phyloP scores from a whole-genome alignment of 805 yeast species.

The Brettanomyces bruxellensis region DNA sequence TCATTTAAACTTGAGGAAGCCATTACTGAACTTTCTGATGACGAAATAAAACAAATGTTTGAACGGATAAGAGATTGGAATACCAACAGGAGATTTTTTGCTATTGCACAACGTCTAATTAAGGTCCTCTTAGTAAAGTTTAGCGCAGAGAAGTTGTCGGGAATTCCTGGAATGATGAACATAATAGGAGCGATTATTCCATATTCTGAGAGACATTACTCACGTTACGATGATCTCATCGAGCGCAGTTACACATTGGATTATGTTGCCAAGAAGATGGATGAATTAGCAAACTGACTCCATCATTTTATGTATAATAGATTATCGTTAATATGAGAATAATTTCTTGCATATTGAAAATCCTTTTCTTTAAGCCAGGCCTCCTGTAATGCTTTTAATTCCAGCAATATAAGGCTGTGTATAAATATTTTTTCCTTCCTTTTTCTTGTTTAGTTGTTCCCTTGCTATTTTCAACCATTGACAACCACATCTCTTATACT shows the following conservation, averaged over 20 bases:
- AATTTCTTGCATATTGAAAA: no score
- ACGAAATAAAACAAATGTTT: constrained; percentile 53
- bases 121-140: constrained; percentile 52
- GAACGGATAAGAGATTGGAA: constrained; percentile 91
- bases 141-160: constrained; percentile 46
- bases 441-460: no score
- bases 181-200: constrained; percentile 74
- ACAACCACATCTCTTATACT: no score
- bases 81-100: constrained; percentile 73
- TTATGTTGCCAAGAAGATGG: constrained; percentile 75
- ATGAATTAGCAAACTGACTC: constrained; percentile 9
- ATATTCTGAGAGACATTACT: constrained; percentile 78
- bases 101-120: constrained; percentile 70
- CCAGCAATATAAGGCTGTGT: no score
- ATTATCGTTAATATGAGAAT: no score
- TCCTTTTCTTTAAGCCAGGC: no score
- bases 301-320: no score
- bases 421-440: no score
- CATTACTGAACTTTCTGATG: constrained; percentile 46
- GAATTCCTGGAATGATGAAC: constrained; percentile 58
- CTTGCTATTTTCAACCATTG: no score
- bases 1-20: constrained; percentile 54
- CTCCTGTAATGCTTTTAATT: no score
- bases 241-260: constrained; percentile 85
- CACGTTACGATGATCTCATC: constrained; percentile 65